Base-by-base conservation (phyloP, 352 stramenopile genomes). In the Pythium brassicae region DNA sequence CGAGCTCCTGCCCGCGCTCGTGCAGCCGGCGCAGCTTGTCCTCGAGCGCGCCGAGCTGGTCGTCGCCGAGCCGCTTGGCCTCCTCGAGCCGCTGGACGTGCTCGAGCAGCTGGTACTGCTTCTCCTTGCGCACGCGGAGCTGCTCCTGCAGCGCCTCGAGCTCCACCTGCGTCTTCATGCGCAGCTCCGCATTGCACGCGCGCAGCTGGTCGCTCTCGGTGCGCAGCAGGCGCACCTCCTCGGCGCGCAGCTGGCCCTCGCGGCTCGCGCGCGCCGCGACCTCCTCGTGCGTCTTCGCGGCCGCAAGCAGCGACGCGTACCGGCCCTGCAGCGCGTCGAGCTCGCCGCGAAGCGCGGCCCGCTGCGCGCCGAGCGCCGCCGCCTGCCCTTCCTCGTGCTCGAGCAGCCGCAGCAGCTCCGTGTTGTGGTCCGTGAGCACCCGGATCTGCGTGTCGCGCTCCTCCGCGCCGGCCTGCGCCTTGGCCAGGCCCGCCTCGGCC, bases 61-160 rank as follows among this genome's bases (percentile, higher is more conserved):
- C 93, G 50, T 98, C 94, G 11, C 83, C 86, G 53, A 97, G 87
- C 19, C 89, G 87, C 71, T 97, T 97, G 22, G 79, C 67, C 53
- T 98, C 91, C 49, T 99, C 95, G 37, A 98, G 88, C 47, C 93
- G 88, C 71, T 98, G 95, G 29, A 98, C 73, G 68, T 98, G 98
- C 54, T 98, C 94, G 10, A 99, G 74, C 2, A 98, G 75, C 64
- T 98, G 92, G 56, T 98, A 98, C 66, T 98, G 95, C 53, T 99
- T 98, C 65, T 98, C 94, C 68, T 98, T 99, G 46, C 95, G 85
- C 23, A 92, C 88, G 14, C 95, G 82, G 20, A 99, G 83, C 69
- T 99, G 96, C 55, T 99, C 96, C 52, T 99, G 87, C 27, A 98
- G 69, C 0, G 93, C 78, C 63, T 98, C 95, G 4, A 99, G 69